Conservation (phyloP, 495 filamentous ascomycete species). For the Melanomma pulvis-pyrius region DNA sequence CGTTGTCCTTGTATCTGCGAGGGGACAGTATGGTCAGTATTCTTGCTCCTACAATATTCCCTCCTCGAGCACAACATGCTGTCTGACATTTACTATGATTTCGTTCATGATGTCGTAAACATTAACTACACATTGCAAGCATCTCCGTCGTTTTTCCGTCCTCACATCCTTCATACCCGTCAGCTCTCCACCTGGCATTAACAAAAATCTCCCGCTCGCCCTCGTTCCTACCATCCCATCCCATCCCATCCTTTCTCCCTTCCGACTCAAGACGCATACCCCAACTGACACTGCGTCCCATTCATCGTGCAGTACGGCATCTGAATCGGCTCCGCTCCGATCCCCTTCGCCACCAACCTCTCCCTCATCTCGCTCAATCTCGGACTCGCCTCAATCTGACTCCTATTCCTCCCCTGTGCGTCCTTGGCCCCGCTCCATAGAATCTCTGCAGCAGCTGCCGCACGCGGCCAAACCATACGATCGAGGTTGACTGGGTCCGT, state of each 20-base stretch:
- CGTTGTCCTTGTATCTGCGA: too few species aligned
- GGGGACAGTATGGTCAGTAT: too few species aligned
- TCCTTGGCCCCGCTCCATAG: conserved; percentile 72
- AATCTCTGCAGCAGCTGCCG: conserved; percentile 69
- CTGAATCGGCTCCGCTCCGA: conserved; percentile 61
- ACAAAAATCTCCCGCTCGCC: background rate
- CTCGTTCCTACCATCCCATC: background rate
- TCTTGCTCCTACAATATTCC: too few species aligned
- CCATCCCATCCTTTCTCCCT: background rate
- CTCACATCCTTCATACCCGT: background rate
- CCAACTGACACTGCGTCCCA: conserved; percentile 38
- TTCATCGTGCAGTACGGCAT: conserved; percentile 58
- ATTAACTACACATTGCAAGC: background rate
- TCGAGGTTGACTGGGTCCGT: conserved; percentile 72
- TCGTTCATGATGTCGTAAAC: too few species aligned
- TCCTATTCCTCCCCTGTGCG: conserved; percentile 62
- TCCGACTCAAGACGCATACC: background rate
- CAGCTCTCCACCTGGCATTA: background rate
- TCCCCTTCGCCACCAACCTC: conserved; percentile 65
- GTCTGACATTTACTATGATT: too few species aligned
- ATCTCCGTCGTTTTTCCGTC: background rate
- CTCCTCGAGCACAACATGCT: background rate
- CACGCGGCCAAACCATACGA: conserved; percentile 72
- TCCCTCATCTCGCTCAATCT: conserved; percentile 72
- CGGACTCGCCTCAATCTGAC: conserved; percentile 64